Evolutionary conservation across 2,329 filamentous ascomycete genomes (phyloP), one percentile per base, ranked within the genome.

Genomic region (Claviceps lovelessii): DNA sequence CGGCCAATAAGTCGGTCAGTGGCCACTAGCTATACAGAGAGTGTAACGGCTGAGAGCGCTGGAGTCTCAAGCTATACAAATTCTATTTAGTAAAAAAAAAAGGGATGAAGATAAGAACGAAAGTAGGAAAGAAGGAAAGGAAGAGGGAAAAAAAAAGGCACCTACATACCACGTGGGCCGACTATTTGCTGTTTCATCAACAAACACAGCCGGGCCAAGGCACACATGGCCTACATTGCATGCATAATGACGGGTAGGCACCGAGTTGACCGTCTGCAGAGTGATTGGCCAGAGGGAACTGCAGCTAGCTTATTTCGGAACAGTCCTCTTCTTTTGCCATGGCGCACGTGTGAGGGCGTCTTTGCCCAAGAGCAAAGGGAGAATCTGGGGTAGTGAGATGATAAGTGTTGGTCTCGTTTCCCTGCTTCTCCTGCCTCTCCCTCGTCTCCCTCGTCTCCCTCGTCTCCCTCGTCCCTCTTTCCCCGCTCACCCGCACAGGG

Each of bases 231-330:
- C 9, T 39, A 50, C 48, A 50, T 15, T 15, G 35, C 28, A 6
- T 44, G 47, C 48, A 37, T 42, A 10, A 37, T 28, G 7, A 39
- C 33, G 46, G 28, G 28, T 13, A 9, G 23, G 44, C 39, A 19
- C n/a, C 50, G 19, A 29, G 13, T 35, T 49, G 9, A 35, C 46
- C 41, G 31, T 37, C 28, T 28, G 13, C 1, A 17, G 7, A 31
- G 42, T 41, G 17, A 51, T 51, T 41, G 39, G 41, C 23, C 19
- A n/a, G 8, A 41, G 17, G n/a, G 29, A 11, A 35, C 42, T 47
- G 42, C 48, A 50, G 53, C 31, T 51, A 46, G 53, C 53, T 54
- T 45, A n/a, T 51, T 54, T n/a, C 10, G 53, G 46, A 28, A 41
- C 35, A 46, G 47, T 11, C 29, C 35, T 31, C 29, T 15, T 28